Conservation (phyloP, 225 moss, liverwort and hornwort species). For the Asterella californica region DNA sequence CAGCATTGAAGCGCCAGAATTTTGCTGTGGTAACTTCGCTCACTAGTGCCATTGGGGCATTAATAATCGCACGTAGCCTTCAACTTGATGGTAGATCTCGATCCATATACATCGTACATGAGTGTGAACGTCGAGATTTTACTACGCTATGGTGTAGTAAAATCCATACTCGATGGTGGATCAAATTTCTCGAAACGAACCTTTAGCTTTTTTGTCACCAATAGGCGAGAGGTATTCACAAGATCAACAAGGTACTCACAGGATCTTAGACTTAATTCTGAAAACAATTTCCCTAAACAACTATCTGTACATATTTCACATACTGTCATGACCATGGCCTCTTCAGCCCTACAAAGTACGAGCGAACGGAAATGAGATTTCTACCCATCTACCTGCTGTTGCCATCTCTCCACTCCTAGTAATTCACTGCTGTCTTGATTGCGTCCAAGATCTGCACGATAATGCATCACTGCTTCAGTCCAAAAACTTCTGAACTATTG, state of each 20-base stretch:
- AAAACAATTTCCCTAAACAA: neutral
- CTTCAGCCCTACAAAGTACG: neutral
- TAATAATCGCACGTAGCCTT: too few species aligned
- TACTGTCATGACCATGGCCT: neutral
- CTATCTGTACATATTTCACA: conserved; percentile 8
- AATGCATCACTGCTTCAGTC: neutral
- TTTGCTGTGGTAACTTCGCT: too few species aligned
- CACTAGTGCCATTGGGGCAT: too few species aligned
- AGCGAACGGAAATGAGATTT: neutral
- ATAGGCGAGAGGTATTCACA: too few species aligned
- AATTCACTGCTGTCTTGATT: conserved; percentile 61
- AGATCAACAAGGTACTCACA: too few species aligned
- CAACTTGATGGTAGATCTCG: too few species aligned
- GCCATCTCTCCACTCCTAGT: conserved; percentile 25
- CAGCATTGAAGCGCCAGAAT: neutral
- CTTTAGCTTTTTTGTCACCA: too few species aligned
- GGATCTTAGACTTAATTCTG: neutral
- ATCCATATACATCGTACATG: too few species aligned
- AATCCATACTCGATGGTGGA: too few species aligned
- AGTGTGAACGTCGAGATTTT: too few species aligned
- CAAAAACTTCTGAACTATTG: neutral
- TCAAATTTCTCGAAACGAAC: too few species aligned
- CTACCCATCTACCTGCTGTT: neutral
- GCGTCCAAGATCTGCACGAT: conserved; percentile 76
- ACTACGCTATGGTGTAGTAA: too few species aligned